Evolutionary conservation across 352 stramenopile genomes (phyloP).

Genomic region (Phytophthora aleatoria): DNA sequence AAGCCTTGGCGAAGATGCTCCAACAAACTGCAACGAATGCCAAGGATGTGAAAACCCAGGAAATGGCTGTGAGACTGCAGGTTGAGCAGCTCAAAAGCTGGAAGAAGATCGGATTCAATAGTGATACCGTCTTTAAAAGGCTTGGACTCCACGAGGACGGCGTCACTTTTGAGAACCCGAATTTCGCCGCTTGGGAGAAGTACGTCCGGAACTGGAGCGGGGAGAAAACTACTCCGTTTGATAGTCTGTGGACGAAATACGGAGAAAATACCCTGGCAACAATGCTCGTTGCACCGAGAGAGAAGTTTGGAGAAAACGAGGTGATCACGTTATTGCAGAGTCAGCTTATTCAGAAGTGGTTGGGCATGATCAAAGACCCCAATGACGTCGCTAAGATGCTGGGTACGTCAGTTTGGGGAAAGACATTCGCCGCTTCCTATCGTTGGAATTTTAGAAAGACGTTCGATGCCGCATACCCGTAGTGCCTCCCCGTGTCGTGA

Average conservation of each 20-base stretch:
- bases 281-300: background rate
- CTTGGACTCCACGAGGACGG: background rate
- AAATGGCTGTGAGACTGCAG: background rate
- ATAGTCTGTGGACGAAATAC: background rate
- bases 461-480: too few species aligned
- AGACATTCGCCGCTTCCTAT: background rate
- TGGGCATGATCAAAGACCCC: background rate
- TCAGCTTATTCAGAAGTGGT: background rate
- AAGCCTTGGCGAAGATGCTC: background rate
- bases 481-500: too few species aligned
- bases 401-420: background rate
- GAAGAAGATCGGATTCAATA: background rate
- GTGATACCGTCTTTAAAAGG: background rate
- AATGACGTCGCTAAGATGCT: background rate
- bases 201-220: background rate
- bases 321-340: background rate
- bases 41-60: background rate
- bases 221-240: background rate
- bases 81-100: background rate
- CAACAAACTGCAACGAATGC: background rate
- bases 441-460: background rate
- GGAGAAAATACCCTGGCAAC: background rate
- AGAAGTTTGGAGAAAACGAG: background rate
- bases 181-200: background rate
- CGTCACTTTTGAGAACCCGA: background rate